Percentiles rank a stretch among this genome's conserved stretches.
Conservation (phyloP, 176 grass and related monocot species). For the bread wheat (Triticum aestivum) region IWGSC_CS_RefSeq_v2.1 NC_057805.1:74587073-74587572, state of each 20-base stretch:
- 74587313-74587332: constrained; percentile 1
- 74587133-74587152: not conserved
- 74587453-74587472: not conserved
- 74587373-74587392: not conserved
- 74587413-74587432: constrained; percentile 14
- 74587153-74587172: constrained; percentile 3
- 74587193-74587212: not conserved
- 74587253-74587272: constrained; percentile 27
- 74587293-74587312: not conserved
- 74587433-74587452: not conserved
- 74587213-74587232: not conserved
- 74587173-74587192: not conserved
- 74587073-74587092: not conserved
- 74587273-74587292: constrained; percentile 15
- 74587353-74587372: not conserved
- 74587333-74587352: constrained; percentile 19
- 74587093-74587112: not conserved
- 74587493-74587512: constrained; percentile 12
- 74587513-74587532: constrained; percentile 36
- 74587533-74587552: not conserved
- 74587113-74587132: not conserved
- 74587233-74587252: constrained; percentile 29
- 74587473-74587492: not conserved
- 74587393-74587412: constrained; percentile 31
- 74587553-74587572: constrained; percentile 23